Evolutionary conservation across 2,329 filamentous ascomycete species (phyloP), one percentile per base, ranked within the genome.

Genomic region (Blastomyces silverae): DNA sequence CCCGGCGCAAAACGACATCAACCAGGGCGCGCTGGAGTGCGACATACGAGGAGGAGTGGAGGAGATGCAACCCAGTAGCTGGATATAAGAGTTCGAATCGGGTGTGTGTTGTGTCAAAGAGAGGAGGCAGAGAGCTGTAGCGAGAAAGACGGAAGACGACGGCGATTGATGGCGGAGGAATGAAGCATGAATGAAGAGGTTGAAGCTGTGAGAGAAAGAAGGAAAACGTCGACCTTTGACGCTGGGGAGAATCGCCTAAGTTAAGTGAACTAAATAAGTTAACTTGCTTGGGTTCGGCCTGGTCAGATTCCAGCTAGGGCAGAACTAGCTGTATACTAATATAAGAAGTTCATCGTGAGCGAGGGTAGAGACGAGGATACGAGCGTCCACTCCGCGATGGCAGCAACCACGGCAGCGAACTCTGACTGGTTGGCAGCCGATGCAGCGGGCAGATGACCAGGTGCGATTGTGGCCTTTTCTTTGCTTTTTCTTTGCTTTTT

Each of bases 361-460:
- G 31, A 7, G 31, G 3, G 31, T 2, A 2, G 31, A 31, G 28
- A 31, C 28, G 28, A 34, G 31, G 31, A 34, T 46, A 46, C 37
- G 42, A 61, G 58, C 31, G 5, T 11, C 55, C 25, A 31, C 39
- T 46, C 42, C 42, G 31, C 22, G 58, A 22, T 22, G 31, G 22
- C 58, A 48, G 31, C 58, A 34, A 15, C 5, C 57, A 60, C 15
- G 42, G 39, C 28, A 46, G 3, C 37, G 22, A 46, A 17, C 55
- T n/a, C 13, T 39, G 8, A n/a, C 28, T 34, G 31, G 56, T 6
- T 39, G n/a, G n/a, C 20, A 34, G n/a, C 37, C 57, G 11, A n/a
- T 17, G 13, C 60, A 62, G 22, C 22, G 10, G 42, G 61, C 61
- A 62, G 61, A 62, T 62, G 61, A 62, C 61, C 61, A 62, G 28